These are phyloP conservation scores for Silene uniflora DNA, from an alignment of 148 eudicot species.

Conservation along the genomic window DNA sequence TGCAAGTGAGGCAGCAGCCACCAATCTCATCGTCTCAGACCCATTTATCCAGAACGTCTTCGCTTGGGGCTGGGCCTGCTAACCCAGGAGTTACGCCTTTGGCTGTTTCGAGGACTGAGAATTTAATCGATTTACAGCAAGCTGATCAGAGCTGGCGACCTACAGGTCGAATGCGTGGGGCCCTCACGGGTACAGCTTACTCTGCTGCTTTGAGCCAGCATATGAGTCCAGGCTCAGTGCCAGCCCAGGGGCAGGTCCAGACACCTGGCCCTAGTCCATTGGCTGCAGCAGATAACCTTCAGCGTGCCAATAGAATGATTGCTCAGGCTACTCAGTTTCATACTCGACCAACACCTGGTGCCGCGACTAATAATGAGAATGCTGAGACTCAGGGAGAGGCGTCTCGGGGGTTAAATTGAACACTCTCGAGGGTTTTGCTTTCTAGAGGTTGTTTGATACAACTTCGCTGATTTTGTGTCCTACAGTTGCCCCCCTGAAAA, in stretches of 20 bases:
- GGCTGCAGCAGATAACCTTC: background rate
- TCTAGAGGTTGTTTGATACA: background rate
- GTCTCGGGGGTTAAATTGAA: constrained; percentile 15
- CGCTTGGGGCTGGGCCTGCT: constrained; percentile 24
- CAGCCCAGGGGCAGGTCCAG: constrained; percentile 38
- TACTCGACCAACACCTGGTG: constrained; percentile 1
- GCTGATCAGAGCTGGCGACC: constrained; percentile 64
- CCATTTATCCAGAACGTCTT: constrained; percentile 28
- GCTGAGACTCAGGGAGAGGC: constrained; percentile 5
- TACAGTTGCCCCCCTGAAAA: background rate
- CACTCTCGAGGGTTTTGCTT: background rate
- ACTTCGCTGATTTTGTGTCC: background rate
- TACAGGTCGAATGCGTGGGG: constrained; percentile 83
- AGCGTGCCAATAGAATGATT: constrained; percentile 24
- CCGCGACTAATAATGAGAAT: background rate
- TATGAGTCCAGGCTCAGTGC: constrained; percentile 47
- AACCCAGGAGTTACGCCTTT: constrained; percentile 27
- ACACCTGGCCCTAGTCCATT: constrained; percentile 28
- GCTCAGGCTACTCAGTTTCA: constrained; percentile 12
- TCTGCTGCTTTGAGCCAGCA: constrained; percentile 53
- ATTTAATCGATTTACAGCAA: constrained; percentile 37
- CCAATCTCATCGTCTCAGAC: constrained; percentile 29
- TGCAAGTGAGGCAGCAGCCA: constrained; percentile 21
- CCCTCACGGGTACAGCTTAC: constrained; percentile 63
- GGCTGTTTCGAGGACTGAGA: constrained; percentile 36